Conservation (phyloP, 106 monocot species). For the Triglochin maritima region DNA sequence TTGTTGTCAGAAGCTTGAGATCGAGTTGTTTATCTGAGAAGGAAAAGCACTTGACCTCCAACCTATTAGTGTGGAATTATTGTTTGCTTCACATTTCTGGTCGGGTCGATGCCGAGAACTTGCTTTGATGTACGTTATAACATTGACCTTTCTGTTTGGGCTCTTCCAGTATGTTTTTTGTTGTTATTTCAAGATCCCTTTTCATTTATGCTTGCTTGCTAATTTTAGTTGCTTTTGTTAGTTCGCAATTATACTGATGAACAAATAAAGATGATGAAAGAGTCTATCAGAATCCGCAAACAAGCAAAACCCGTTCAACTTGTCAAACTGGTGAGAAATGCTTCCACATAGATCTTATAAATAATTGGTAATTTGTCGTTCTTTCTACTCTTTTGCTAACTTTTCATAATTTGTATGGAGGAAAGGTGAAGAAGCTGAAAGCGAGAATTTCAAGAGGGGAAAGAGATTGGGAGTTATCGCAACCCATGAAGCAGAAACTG, state of each 20-base stretch:
- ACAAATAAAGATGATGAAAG: constrained; percentile 56
- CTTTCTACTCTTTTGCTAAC: neutral
- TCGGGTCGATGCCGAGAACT: too few relatives aligned
- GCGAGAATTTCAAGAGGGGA: constrained; percentile 27
- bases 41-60: too few relatives aligned
- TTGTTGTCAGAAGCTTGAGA: too few relatives aligned
- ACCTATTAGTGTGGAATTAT: too few relatives aligned
- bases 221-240: constrained; percentile 8
- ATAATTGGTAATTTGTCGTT: neutral
- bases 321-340: constrained; percentile 30
- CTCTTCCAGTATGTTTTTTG: neutral
- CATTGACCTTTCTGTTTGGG: neutral
- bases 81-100: too few relatives aligned
- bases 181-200: neutral
- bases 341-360: constrained; percentile 2
- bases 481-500: constrained; percentile 44
- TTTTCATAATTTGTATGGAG: neutral
- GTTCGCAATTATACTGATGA: constrained; percentile 39
- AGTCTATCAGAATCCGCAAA: constrained; percentile 49
- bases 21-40: too few relatives aligned
- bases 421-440: constrained; percentile 53
- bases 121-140: too few relatives aligned
- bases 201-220: neutral
- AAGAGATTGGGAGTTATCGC: constrained; percentile 35
- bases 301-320: constrained; percentile 52